Evolutionary conservation across 208 protist species (phyloP), one percentile per base, ranked within the genome.

Genomic region (Acanthamoeba healyi): DNA sequence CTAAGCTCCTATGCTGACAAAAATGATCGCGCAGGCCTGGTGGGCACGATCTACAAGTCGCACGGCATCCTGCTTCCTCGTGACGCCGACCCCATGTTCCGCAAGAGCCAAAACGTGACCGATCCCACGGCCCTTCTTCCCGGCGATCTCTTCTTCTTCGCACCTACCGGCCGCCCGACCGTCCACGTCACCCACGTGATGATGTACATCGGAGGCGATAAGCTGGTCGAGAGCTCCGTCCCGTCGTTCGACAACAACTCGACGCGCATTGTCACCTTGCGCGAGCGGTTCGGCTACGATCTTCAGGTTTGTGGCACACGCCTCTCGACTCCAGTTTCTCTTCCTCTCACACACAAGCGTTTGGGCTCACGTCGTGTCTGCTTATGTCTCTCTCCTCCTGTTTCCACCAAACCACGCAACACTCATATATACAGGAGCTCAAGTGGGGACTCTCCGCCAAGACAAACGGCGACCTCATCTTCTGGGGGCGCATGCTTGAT

Each of bases 71-170:
- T 91, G 61, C 61, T 91, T 26, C 84, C 84, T 14, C 84, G 84
- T n/a, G 84, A 91, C 24, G 84, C 84, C 0, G 61, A 72, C 40
- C 84, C 84, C 15, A 91, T 91, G 84, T 91, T 91, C 61, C 61
- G 58, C 46, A 91, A 91, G 42, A 91, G 84, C 61, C 84, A 44
- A 12, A 91, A 91, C 56, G 84, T 91, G 84, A 91, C 29, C 58
- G 34, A 51, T 19, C 84, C 84, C 34, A 46, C 56, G 26, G 29
- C 84, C 22, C 61, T 91, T 26, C 84, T 72, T 4, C 84, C 84
- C 24, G 84, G 84, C 36, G 84, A 91, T 34, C 84, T 91, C 54
- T 91, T 91, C 84, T 91, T 91, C 84, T 91, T 74, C 22, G 46
- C 84, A 10, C 84, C 29, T 15, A 46, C 51, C 15, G 84, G 58